Conservation (phyloP, 441 rosid species). For the Viola pubescens region DNA sequence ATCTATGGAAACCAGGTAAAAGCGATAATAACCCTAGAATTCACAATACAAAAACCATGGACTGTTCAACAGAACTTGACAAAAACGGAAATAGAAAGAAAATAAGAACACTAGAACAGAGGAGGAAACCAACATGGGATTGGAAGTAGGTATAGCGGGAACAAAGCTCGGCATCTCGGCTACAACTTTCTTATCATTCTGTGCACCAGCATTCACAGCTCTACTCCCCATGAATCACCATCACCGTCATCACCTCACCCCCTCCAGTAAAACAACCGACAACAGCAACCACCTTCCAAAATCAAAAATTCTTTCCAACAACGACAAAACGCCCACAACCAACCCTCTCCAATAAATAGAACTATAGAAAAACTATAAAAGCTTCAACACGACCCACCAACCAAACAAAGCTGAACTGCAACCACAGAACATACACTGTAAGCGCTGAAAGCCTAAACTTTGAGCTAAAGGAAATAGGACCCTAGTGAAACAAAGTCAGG, state of each 20-base stretch:
- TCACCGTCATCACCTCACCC: slow-evolving; percentile 17
- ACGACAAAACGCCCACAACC: background rate
- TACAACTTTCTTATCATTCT: slow-evolving; percentile 32
- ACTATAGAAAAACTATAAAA: background rate
- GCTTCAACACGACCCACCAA: background rate
- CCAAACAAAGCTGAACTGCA: background rate
- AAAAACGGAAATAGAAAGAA: background rate
- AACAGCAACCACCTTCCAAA: slow-evolving; percentile 3
- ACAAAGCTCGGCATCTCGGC: slow-evolving; percentile 48
- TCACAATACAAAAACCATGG: background rate
- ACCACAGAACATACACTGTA: too few species aligned
- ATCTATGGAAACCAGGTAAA: background rate
- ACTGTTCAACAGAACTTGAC: background rate
- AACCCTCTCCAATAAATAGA: background rate
- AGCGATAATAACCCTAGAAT: background rate
- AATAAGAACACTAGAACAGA: background rate
- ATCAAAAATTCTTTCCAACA: background rate
- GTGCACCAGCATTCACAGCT: slow-evolving; percentile 23
- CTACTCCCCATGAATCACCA: slow-evolving; percentile 42
- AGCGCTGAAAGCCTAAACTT: background rate
- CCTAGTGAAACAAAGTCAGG: too few species aligned
- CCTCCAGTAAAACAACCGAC: slow-evolving; percentile 9
- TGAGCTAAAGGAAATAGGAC: background rate
- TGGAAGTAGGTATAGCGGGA: slow-evolving; percentile 33
- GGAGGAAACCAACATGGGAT: slow-evolving; percentile 30